These are phyloP conservation scores for Pichia kluyveri DNA, from an alignment of 805 yeast species.

Conservation along the genomic window DNA sequence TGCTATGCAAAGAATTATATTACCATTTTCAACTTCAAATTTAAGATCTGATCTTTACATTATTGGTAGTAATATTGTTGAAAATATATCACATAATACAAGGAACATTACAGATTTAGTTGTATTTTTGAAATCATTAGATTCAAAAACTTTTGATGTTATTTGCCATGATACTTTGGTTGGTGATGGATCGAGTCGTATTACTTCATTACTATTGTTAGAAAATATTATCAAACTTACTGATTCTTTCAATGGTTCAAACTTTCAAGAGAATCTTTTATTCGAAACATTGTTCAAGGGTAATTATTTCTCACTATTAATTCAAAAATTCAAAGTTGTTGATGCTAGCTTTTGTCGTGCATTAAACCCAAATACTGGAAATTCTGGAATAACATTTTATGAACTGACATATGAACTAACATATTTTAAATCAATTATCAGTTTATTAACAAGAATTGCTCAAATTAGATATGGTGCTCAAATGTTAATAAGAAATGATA, in stretches of 20 bases:
- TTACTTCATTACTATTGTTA: slow-evolving; percentile 67
- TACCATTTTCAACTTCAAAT: slow-evolving; percentile 56
- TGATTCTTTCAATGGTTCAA: slow-evolving; percentile 47
- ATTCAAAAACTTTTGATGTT: slow-evolving; percentile 46
- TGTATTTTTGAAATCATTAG: slow-evolving; percentile 52
- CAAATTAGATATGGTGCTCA: slow-evolving; percentile 72
- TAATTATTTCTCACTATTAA: slow-evolving; percentile 56
- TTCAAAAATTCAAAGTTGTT: slow-evolving; percentile 57
- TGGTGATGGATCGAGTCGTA: slow-evolving; percentile 68
- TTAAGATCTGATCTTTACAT: slow-evolving; percentile 77
- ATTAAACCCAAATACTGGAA: slow-evolving; percentile 11
- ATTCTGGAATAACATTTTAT: slow-evolving; percentile 36
- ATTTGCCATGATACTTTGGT: slow-evolving; percentile 71
- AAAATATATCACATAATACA: slow-evolving; percentile 36
- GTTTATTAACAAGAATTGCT: slow-evolving; percentile 64
- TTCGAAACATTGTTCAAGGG: slow-evolving; percentile 52
- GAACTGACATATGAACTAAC: slow-evolving; percentile 64
- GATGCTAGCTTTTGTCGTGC: slow-evolving; percentile 50
- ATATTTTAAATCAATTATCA: slow-evolving; percentile 62
- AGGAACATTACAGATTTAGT: slow-evolving; percentile 38
- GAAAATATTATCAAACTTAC: slow-evolving; percentile 34
- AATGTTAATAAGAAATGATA: slow-evolving; percentile 62
- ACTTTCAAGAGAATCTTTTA: slow-evolving; percentile 44
- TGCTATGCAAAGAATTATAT: slow-evolving; percentile 62
- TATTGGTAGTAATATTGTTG: slow-evolving; percentile 56